These are phyloP conservation scores for Aspergillus ostianus DNA, from an alignment of 495 filamentous ascomycete species.

Conservation along the genomic window DNA sequence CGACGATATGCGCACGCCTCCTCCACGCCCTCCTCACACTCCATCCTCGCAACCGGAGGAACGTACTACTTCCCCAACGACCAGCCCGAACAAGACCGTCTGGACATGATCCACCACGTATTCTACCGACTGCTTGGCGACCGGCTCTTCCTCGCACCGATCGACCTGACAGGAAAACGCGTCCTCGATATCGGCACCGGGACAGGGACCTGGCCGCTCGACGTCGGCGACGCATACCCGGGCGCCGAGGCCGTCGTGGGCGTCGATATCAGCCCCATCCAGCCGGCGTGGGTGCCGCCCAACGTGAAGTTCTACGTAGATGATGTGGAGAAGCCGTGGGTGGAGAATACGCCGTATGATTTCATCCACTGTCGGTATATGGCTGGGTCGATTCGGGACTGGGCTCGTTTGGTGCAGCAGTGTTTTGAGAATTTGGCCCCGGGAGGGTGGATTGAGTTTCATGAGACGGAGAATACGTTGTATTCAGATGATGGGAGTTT, in stretches of 20 bases:
- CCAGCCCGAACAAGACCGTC: constrained; percentile 25
- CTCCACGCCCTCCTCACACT: no score
- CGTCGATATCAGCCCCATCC: constrained; percentile 50
- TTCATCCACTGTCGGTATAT: constrained; percentile 38
- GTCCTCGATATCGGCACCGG: constrained; percentile 12
- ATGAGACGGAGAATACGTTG: constrained; percentile 23
- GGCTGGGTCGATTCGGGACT: constrained; percentile 30
- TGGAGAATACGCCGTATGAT: constrained; percentile 21
- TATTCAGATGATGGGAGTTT: constrained; percentile 34
- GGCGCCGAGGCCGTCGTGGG: constrained; percentile 22
- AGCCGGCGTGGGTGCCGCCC: constrained; percentile 37
- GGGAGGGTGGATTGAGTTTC: constrained; percentile 42
- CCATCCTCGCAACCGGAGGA: constrained; percentile 16
- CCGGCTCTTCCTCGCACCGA: constrained; percentile 21
- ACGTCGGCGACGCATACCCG: constrained; percentile 20
- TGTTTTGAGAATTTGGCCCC: constrained; percentile 33
- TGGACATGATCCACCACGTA: constrained; percentile 27
- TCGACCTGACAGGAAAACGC: constrained; percentile 11
- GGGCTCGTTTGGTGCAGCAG: constrained; percentile 23
- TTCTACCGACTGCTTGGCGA: constrained; percentile 16
- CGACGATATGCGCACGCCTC: constrained; percentile 21
- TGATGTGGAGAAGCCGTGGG: constrained; percentile 30
- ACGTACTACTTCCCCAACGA: constrained; percentile 30
- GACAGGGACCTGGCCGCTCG: constrained; percentile 49
- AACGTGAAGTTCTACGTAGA: constrained; percentile 46